Conservation (phyloP, 2,329 filamentous ascomycete species). For the Aaosphaeria arxii region DNA sequence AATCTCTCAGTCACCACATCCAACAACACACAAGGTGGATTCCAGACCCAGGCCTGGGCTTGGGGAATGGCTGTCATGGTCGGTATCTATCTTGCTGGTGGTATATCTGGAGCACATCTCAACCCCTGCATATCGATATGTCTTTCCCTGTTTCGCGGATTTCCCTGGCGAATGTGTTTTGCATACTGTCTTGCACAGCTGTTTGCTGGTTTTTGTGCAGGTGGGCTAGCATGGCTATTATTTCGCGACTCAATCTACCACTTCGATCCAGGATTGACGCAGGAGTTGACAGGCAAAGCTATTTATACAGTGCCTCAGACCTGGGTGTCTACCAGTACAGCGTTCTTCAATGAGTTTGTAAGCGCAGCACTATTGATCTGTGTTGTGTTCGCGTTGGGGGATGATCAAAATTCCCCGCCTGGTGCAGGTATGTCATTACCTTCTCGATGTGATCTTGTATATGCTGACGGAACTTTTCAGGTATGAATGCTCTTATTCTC, state of each 20-base stretch:
- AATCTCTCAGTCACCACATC: conserved; percentile 50
- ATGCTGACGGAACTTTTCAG: conserved; percentile 63
- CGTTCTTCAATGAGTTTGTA: conserved; percentile 70
- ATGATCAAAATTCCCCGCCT: conserved; percentile 44
- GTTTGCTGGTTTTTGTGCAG: conserved; percentile 50
- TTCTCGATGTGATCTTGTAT: conserved; percentile 66
- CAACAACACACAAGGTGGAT: conserved; percentile 37
- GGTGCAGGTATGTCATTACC: conserved; percentile 50
- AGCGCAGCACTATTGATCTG: conserved; percentile 66
- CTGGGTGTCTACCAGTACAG: conserved; percentile 62
- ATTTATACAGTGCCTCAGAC: conserved; percentile 67
- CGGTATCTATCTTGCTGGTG: conserved; percentile 14
- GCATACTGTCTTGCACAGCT: conserved; percentile 53
- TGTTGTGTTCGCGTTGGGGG: conserved; percentile 64
- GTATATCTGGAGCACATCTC: conserved; percentile 1
- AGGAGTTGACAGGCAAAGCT: conserved; percentile 42
- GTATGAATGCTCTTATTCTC: conserved; percentile 48
- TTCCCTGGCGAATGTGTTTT: conserved; percentile 51
- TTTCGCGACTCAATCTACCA: conserved; percentile 56
- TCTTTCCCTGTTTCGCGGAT: conserved; percentile 56
- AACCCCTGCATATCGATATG: conserved; percentile 6
- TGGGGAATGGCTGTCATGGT: conserved; percentile 58
- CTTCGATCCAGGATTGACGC: conserved; percentile 49
- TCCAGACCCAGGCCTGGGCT: conserved; percentile 31
- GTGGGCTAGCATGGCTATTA: conserved; percentile 39